phyloP scores from a whole-genome alignment of 2,329 filamentous ascomycete genomes.

The Thermoascus crustaceus region DNA sequence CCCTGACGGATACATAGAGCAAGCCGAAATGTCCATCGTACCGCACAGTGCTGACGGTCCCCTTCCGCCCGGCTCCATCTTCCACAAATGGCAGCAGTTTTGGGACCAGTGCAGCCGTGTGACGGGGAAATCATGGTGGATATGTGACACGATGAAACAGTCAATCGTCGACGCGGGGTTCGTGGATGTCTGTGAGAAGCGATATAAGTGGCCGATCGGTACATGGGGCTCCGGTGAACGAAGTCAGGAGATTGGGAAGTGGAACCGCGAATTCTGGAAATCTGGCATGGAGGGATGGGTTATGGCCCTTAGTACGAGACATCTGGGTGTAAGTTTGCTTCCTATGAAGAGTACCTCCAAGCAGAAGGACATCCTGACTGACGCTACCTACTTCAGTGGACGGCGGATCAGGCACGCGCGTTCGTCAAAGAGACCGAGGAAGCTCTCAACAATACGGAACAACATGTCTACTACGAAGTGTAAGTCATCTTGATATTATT shows the following conservation, averaged over 20 bases:
- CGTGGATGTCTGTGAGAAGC: constrained; percentile 16
- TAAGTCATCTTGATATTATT: constrained; percentile 8
- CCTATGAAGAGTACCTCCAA: not conserved
- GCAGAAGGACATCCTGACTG: not conserved
- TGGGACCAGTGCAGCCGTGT: constrained; percentile 15
- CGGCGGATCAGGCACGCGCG: constrained; percentile 18
- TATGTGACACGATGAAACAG: constrained; percentile 17
- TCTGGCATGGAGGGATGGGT: constrained; percentile 23
- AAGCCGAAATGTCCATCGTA: constrained; percentile 34
- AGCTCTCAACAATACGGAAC: constrained; percentile 9
- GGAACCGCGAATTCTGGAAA: constrained; percentile 18
- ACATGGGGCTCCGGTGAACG: constrained; percentile 13
- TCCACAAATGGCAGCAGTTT: constrained; percentile 11
- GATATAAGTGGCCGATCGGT: constrained; percentile 19
- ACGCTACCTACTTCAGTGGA: constrained; percentile 16
- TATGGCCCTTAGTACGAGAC: constrained; percentile 17
- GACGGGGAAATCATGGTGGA: constrained; percentile 21
- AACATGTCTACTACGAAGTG: constrained; percentile 17
- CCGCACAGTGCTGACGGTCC: constrained; percentile 35
- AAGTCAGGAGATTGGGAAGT: constrained; percentile 15
- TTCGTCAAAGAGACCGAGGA: constrained; percentile 14
- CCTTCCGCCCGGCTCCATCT: constrained; percentile 21
- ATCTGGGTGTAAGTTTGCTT: constrained; percentile 15
- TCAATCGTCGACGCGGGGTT: constrained; percentile 19
- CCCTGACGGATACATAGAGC: constrained; percentile 31